Percentiles rank a stretch among this genome's conserved stretches.
Conservation (phyloP, 805 yeast genomes). For the Wickerhamomyces silvicola region DNA sequence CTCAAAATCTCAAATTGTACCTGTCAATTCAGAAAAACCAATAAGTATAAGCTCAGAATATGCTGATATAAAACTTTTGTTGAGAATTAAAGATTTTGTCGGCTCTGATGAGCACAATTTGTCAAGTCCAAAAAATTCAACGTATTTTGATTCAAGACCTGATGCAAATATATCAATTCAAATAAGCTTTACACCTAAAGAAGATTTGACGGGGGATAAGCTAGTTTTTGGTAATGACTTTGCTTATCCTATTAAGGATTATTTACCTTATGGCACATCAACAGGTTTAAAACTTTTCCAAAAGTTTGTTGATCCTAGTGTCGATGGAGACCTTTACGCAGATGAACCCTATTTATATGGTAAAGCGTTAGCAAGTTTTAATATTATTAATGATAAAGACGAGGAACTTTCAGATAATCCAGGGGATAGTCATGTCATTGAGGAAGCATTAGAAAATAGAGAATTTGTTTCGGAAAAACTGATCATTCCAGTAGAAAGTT, state of each 20-base stretch:
- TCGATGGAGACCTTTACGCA: conserved; percentile 52
- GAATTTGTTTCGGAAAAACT: conserved; percentile 15
- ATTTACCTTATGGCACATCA: conserved; percentile 49
- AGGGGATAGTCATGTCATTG: conserved; percentile 10
- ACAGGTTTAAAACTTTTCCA: conserved; percentile 52
- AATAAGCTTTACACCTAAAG: conserved; percentile 35
- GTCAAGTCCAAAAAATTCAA: conserved; percentile 19
- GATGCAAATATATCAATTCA: conserved; percentile 30
- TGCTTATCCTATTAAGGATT: conserved; percentile 48
- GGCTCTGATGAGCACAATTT: conserved; percentile 33
- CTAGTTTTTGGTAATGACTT: conserved; percentile 67
- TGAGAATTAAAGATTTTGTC: conserved; percentile 41
- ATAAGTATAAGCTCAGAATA: conserved; percentile 30
- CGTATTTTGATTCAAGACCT: conserved; percentile 18
- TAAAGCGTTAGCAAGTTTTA: conserved; percentile 50
- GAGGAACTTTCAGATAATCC: conserved; percentile 10
- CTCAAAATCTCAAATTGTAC: conserved; percentile 25
- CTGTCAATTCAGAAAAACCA: conserved; percentile 37
- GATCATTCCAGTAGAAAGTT: conserved; percentile 27
- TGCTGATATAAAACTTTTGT: conserved; percentile 32
- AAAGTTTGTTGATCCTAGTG: conserved; percentile 56
- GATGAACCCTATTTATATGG: conserved; percentile 64
- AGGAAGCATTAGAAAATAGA: conserved; percentile 15
- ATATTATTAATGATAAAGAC: conserved; percentile 30
- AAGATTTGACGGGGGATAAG: conserved; percentile 40